Conservation (phyloP, 768 basidiomycete species). For the Tulasnella calospora region DNA sequence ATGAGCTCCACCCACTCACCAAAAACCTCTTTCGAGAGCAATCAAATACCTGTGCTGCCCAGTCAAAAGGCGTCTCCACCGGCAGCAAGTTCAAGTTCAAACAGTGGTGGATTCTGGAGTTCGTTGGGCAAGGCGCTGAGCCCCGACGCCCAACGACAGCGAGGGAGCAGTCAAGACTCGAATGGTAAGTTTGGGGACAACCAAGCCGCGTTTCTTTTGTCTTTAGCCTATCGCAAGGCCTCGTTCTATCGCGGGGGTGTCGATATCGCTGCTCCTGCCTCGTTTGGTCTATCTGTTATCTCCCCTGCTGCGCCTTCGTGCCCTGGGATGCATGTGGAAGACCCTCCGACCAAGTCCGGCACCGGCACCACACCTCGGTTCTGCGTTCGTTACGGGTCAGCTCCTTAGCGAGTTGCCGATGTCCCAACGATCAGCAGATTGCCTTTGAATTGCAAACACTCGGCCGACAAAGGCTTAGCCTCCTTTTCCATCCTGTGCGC, state of each 20-base stretch:
- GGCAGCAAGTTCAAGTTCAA: background rate
- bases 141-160: background rate
- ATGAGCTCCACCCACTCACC: slow-evolving; percentile 3
- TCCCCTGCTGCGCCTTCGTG: background rate
- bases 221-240: slow-evolving; percentile 6
- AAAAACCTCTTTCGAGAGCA: background rate
- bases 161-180: slow-evolving; percentile 3
- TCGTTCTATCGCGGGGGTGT: background rate
- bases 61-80: background rate
- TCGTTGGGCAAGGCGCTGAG: background rate
- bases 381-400: background rate
- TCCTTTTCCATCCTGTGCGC: background rate
- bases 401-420: background rate
- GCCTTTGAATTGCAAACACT: background rate
- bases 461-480: background rate
- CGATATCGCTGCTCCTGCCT: background rate
- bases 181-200: slow-evolving; percentile 5
- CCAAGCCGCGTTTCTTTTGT: background rate
- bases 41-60: background rate
- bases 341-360: background rate
- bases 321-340: background rate
- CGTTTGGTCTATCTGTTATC: background rate
- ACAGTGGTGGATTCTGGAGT: background rate
- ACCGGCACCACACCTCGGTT: background rate
- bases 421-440: background rate